Evolutionary conservation across 1,284 basidiomycete species (phyloP), one percentile per base, ranked within the genome.

Genomic region (Ceratobasidium sp.): DNA sequence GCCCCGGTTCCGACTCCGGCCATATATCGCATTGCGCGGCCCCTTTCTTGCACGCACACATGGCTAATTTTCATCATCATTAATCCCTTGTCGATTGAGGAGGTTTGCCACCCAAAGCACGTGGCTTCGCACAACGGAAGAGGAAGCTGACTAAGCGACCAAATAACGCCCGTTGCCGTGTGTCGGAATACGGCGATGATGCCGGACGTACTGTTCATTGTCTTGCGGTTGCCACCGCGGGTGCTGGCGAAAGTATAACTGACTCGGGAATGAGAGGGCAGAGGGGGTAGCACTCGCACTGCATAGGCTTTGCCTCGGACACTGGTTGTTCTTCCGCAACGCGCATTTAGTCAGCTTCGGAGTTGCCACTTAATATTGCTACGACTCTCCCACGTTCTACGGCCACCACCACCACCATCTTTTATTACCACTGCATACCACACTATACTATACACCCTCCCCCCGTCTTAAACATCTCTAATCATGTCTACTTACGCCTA

Each of bases 401-500:
- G 26, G 33, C 33, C 33, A 33, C 33, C 33, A 26, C 58, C 26
- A 61, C 58, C 33, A 58, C 58, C 1, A 61, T 39, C 58, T 6
- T 18, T 49, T 39, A 61, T 26, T 26, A 5, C 33, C 58, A 33
- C 58, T 15, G 6, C 58, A 1, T 3, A 26, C 26, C 23, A 26
- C 58, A 61, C 58, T 15, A 3, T 49, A 49, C 46, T 18, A 2
- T 49, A 49, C 18, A 49, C 9, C 46, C 10, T 49, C 46, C 20
- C 7, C n/a, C 39, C 53, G 51, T 55, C 20, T 18, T 26, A 23
- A 53, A 28, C 68, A 12, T 33, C 58, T 1, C 53, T 71, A 46
- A 79, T 77, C 63, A 79, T 80, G 67, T 77, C 77, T 15, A 64
- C 78, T 63, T 64, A 76, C 78, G 23, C 61, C 63, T 75, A 79